Percentiles rank a stretch among this genome's conserved stretches.
Evolutionary conservation across 352 stramenopile species (phyloP).

Genomic region (Halophytophthora batemanensis): DNA sequence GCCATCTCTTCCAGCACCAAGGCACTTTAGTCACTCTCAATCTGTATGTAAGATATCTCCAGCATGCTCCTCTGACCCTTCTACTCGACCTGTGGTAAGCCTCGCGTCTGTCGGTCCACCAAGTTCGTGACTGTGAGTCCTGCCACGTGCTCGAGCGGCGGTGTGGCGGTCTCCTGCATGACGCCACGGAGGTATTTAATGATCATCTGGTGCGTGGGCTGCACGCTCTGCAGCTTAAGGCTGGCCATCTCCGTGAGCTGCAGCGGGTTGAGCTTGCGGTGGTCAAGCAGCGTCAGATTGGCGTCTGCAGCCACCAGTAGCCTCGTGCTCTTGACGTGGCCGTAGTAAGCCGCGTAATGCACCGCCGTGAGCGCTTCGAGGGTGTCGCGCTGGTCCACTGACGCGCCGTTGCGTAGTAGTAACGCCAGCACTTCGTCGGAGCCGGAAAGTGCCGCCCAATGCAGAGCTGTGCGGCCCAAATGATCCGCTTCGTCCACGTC

Average conservation of each 20-base stretch:
- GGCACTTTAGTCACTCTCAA: neutral
- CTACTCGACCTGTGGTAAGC: constrained; percentile 32
- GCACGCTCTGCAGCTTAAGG: constrained; percentile 68
- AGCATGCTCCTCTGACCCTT: neutral
- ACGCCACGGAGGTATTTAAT: constrained; percentile 75
- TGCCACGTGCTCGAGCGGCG: constrained; percentile 71
- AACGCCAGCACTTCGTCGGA: constrained; percentile 55
- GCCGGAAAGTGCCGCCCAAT: constrained; percentile 60
- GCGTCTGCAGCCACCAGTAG: constrained; percentile 57
- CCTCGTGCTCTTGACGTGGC: constrained; percentile 66
- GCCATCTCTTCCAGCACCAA: no score
- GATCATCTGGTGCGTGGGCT: constrained; percentile 85
- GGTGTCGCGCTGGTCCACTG: constrained; percentile 52
- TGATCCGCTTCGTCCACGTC: constrained; percentile 60
- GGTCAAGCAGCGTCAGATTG: constrained; percentile 44
- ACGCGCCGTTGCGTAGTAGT: constrained; percentile 64
- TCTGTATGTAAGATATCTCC: neutral
- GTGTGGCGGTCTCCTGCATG: constrained; percentile 73
- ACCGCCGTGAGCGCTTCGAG: constrained; percentile 61
- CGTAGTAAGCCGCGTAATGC: constrained; percentile 76
- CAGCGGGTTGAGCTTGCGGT: constrained; percentile 63
- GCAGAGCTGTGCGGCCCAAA: constrained; percentile 58
- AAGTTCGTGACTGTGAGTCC: constrained; percentile 66
- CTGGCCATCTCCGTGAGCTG: constrained; percentile 75
- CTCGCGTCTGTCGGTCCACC: constrained; percentile 59